Evolutionary conservation across 2,329 filamentous ascomycete species (phyloP), one percentile per base, ranked within the genome.

Genomic region (Stagonosporopsis tanaceti): DNA sequence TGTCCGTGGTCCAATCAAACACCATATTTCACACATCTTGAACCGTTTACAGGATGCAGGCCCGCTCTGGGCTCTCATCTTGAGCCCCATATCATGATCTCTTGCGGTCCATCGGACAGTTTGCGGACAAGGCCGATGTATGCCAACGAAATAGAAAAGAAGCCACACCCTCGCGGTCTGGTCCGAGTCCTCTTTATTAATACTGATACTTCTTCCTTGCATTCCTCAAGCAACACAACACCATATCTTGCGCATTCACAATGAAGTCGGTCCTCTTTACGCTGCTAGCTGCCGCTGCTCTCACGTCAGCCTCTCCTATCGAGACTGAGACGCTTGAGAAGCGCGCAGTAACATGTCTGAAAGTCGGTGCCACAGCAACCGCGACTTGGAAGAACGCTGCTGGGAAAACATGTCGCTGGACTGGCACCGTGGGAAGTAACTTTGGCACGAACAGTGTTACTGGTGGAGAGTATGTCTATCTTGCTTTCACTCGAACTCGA

Each of bases 381-480:
- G 81, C 81, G 11, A 73, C 61, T 20, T 83, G 81, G 81, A 81
- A 73, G 2, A 80, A 82, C 44, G 69, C 70, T 44, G 77, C 73
- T 0, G 79, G 78, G 0, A 62, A 79, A 60, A 71, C 68, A 1
- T 83, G 81, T 59, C 77, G 73, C 1, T 83, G 77, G 62, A 76
- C 67, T 0, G 80, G 80, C 6, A 65, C 73, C 2, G 81, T 83
- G 1, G 81, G 81, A 2, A 79, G 78, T 55, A 83, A 83, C 64
- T 83, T 77, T 45, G 81, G 81, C n/a, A 65, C 68, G 0, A 81
- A 81, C 40, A 66, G 63, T 38, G 71, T 69, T 2, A 77, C 75
- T 28, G 74, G 75, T 24, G 80, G 81, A 69, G 79, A 82, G 81
- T 83, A 66, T 48, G 79, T 69, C 3, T 27, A n/a, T 41, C 11